Evolutionary conservation across 768 basidiomycete species (phyloP), one percentile per base, ranked within the genome.

Genomic region (Mycena kentingensis): DNA sequence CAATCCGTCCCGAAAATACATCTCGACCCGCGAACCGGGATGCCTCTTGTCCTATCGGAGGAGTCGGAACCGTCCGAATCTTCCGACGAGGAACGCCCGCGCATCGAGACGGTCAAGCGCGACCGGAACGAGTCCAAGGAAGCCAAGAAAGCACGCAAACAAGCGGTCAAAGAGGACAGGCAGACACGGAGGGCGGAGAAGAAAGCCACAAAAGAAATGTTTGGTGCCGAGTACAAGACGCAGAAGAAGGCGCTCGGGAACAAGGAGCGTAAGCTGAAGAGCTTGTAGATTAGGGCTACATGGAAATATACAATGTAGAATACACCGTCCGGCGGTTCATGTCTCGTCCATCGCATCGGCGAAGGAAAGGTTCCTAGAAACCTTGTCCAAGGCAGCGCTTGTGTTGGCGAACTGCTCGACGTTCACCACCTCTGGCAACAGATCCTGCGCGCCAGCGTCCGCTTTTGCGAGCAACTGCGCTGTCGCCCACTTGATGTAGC

Each of bases 401-500:
- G 52, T 54, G 37, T 32, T 50, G 28, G 47, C 28, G 11, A 45
- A 50, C 46, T 48, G 38, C 24, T 60, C 54, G 3, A 51, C 48
- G 21, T 52, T 60, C 2, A 46, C 54, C 13, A 60, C 18, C n/a
- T 60, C 58, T 2, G 58, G 54, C 8, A 60, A 31, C 11, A 49
- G 45, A 45, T 57, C 49, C 5, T 54, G 51, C 26, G 53, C 63
- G 26, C 44, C 62, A 15, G 58, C 65, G 22, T 60, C 60, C 12
- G 67, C 63, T 41, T 61, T 66, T 46, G 59, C 59, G 37, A 88
- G 57, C 7, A 88, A 66, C 65, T 83, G 80, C 18, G 73, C 72
- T 1, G 84, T 72, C 1, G 87, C 90, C 92, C 92, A 94, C 53
- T 83, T 83, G 4, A 86, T 64, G 66, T 93, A 94, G 4, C 88